Conservation (phyloP, 495 filamentous ascomycete species). For the Articulospora tetracladia region DNA sequence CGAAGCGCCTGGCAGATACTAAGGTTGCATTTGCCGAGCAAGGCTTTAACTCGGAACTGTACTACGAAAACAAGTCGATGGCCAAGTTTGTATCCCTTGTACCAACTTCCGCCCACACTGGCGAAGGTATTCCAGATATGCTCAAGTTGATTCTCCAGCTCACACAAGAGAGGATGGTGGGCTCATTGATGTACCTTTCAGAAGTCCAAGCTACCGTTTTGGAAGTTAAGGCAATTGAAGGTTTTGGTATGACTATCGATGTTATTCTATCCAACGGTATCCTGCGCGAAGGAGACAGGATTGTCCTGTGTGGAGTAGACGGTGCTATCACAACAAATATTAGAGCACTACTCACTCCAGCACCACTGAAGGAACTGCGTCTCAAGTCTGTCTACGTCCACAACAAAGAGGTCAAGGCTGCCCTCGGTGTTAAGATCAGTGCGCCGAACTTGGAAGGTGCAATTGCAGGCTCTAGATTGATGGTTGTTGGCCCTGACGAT, state of each 20-base stretch:
- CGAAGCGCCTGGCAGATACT: slow-evolving; percentile 81
- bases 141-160: slow-evolving; percentile 88
- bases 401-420: slow-evolving; percentile 98
- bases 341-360: slow-evolving; percentile 92
- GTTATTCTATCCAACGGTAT: slow-evolving; percentile 96
- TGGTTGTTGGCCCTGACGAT: slow-evolving; percentile 91
- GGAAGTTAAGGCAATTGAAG: slow-evolving; percentile 98
- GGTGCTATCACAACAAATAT: slow-evolving; percentile 94
- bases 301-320: slow-evolving; percentile 92
- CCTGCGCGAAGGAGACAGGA: slow-evolving; percentile 87
- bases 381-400: slow-evolving; percentile 93
- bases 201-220: slow-evolving; percentile 97
- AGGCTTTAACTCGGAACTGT: slow-evolving; percentile 95
- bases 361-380: slow-evolving; percentile 89
- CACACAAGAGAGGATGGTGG: slow-evolving; percentile 97
- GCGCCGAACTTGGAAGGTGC: slow-evolving; percentile 94
- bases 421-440: slow-evolving; percentile 97
- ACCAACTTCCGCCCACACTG: slow-evolving; percentile 94
- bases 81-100: slow-evolving; percentile 89
- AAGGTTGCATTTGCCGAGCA: slow-evolving; percentile 94
- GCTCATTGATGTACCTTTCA: slow-evolving; percentile 94
- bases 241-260: slow-evolving; percentile 97
- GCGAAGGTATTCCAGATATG: slow-evolving; percentile 99
- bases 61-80: slow-evolving; percentile 97
- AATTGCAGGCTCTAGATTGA: slow-evolving; percentile 91